A percentile compares a stretch with the other conserved stretches of the same genome.
Evolutionary conservation across 768 basidiomycete species (phyloP).

Genomic region (Suillus plorans): DNA sequence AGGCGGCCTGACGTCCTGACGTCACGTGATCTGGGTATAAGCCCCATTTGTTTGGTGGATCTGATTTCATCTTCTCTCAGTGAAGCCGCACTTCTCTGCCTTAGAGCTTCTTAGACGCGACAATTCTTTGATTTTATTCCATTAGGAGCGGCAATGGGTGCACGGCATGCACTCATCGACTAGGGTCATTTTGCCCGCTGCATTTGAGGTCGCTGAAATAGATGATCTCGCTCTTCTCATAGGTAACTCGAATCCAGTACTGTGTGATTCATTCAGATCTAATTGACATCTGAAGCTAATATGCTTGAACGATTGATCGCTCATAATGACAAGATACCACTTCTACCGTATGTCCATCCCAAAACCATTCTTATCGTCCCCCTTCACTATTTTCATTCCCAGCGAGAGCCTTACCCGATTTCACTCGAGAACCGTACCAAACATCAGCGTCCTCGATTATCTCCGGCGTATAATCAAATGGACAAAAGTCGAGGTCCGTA

Average conservation of each 20-base stretch:
- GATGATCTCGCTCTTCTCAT: constrained; percentile 87
- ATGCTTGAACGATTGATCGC: constrained; percentile 94
- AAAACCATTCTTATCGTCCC: constrained; percentile 13
- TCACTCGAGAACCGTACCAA: constrained; percentile 90
- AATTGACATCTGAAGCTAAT: constrained; percentile 59
- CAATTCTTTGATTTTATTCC: background rate
- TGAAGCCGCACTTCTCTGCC: background rate
- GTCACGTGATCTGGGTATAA: too few species aligned
- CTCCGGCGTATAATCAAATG: constrained; percentile 90
- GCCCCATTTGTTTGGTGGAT: background rate
- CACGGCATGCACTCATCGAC: constrained; percentile 66
- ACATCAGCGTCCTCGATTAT: constrained; percentile 89
- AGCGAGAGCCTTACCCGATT: constrained; percentile 93
- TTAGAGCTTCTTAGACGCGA: background rate
- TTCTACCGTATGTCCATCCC: constrained; percentile 65
- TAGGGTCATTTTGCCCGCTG: constrained; percentile 77
- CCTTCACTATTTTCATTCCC: constrained; percentile 14
- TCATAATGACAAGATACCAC: constrained; percentile 95
- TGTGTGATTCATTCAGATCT: constrained; percentile 11
- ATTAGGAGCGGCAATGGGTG: constrained; percentile 62
- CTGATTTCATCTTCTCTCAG: background rate
- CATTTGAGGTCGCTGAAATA: constrained; percentile 82
- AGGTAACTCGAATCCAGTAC: constrained; percentile 47
- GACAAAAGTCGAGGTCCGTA: constrained; percentile 89
- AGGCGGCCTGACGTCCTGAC: too few species aligned